Conservation (phyloP, 257 asterid species). For the Thymus mandschuricus region DNA sequence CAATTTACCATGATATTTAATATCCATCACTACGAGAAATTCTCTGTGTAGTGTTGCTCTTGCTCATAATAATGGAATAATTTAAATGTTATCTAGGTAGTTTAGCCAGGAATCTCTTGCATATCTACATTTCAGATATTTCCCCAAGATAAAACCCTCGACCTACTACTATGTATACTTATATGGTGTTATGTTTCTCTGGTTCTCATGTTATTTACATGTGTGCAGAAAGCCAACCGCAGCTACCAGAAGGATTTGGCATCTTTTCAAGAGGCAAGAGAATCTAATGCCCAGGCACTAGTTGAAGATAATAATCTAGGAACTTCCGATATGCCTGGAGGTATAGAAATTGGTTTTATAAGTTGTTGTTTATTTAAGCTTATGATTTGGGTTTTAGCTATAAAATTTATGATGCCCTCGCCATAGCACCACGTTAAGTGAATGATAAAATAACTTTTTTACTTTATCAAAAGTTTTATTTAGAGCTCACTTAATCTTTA, state of each 20-base stretch:
- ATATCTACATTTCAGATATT: conserved; percentile 13
- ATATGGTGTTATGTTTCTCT: conserved; percentile 1
- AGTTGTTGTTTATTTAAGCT: conserved; percentile 1
- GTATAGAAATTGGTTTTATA: conserved; percentile 37
- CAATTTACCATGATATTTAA: background rate
- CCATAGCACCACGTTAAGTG: background rate
- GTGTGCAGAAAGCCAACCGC: conserved; percentile 82
- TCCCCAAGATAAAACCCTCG: background rate
- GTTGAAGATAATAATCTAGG: conserved; percentile 47
- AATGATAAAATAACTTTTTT: background rate
- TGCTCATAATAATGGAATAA: background rate
- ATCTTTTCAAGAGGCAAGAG: conserved; percentile 69
- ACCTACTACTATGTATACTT: background rate
- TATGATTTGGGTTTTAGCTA: background rate
- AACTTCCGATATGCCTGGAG: conserved; percentile 62
- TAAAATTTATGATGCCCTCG: background rate
- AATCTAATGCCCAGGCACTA: conserved; percentile 63
- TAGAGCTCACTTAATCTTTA: conserved; percentile 3
- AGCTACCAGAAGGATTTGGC: conserved; percentile 93
- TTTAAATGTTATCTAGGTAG: conserved; percentile 11
- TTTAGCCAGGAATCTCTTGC: conserved; percentile 12
- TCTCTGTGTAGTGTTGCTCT: background rate
- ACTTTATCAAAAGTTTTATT: background rate
- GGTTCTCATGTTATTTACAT: conserved; percentile 14
- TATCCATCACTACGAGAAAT: background rate